A percentile compares a stretch with the other conserved stretches of the same genome.
These are phyloP conservation scores for Arctium lappa DNA, from an alignment of 129 eudicot genomes.

Conservation along the genomic window DNA sequence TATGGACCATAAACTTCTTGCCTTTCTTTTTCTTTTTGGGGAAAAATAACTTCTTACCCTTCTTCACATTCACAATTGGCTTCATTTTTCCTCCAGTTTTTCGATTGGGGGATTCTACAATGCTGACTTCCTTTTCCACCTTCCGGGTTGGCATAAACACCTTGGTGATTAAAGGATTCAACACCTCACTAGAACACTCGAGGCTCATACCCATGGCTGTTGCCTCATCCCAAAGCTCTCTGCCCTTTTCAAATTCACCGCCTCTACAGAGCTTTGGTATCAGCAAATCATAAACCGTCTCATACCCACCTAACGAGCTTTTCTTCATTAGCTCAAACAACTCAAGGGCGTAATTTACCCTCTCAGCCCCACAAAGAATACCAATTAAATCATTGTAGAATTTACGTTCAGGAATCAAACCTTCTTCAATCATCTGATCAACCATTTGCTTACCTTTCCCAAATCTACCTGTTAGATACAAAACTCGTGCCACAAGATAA, in stretches of 20 bases:
- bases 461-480: conserved; percentile 58
- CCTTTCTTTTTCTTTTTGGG: conserved; percentile 22
- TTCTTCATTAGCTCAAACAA: conserved; percentile 58
- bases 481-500: conserved; percentile 56
- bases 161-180: conserved; percentile 44
- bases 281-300: conserved; percentile 54
- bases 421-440: conserved; percentile 49
- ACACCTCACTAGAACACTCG: conserved; percentile 43
- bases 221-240: conserved; percentile 67
- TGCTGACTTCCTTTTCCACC: conserved; percentile 27
- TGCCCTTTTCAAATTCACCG: conserved; percentile 59
- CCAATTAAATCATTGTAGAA: conserved; percentile 58
- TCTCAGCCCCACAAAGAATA: conserved; percentile 62
- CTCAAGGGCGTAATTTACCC: conserved; percentile 60
- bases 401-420: conserved; percentile 48
- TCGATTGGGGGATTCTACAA: conserved; percentile 8
- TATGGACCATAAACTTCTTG: conserved; percentile 22
- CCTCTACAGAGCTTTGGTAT: conserved; percentile 54
- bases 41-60: conserved; percentile 21
- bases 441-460: conserved; percentile 65
- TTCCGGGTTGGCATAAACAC: conserved; percentile 48
- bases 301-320: conserved; percentile 49
- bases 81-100: conserved; percentile 16
- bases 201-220: conserved; percentile 37
- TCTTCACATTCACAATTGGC: conserved; percentile 13